phyloP scores from a whole-genome alignment of 106 monocot species.

The Cymbidium sinense region DNA sequence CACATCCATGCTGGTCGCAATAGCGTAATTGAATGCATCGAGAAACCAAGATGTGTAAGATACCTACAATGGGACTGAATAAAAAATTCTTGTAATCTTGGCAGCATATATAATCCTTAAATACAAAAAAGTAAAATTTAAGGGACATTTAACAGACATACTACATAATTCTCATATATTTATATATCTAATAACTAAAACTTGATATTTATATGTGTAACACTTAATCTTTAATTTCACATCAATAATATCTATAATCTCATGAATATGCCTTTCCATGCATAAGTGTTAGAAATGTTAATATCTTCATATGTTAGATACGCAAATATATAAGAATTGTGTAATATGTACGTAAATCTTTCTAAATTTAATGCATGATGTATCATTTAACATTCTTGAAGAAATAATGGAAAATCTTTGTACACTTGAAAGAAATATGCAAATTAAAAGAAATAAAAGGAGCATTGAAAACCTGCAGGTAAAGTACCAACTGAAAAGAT shows the following conservation, averaged over 20 bases:
- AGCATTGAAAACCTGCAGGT: not conserved
- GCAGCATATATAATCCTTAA: slow-evolving; percentile 8
- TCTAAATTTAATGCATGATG: not conserved
- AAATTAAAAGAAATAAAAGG: not conserved
- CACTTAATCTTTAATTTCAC: too few species aligned
- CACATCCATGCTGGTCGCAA: slow-evolving; percentile 97
- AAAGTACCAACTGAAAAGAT: not conserved
- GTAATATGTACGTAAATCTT: too few species aligned
- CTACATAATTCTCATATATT: too few species aligned
- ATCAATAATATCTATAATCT: too few species aligned
- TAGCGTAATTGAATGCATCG: slow-evolving; percentile 99
- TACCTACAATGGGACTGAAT: slow-evolving; percentile 93
- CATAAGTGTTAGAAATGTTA: too few species aligned
- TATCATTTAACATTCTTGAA: not conserved
- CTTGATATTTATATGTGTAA: too few species aligned
- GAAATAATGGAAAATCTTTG: not conserved
- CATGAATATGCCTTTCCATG: too few species aligned
- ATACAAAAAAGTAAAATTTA: not conserved
- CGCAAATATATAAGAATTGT: too few species aligned
- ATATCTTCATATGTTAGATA: too few species aligned
- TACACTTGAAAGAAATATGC: not conserved
- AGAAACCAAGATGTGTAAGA: slow-evolving; percentile 99
- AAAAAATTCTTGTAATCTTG: slow-evolving; percentile 62
- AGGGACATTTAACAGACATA: too few species aligned
- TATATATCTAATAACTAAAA: too few species aligned